Base-by-base conservation (phyloP, 2,329 filamentous ascomycete species). In the Colletotrichum noveboracense region DNA sequence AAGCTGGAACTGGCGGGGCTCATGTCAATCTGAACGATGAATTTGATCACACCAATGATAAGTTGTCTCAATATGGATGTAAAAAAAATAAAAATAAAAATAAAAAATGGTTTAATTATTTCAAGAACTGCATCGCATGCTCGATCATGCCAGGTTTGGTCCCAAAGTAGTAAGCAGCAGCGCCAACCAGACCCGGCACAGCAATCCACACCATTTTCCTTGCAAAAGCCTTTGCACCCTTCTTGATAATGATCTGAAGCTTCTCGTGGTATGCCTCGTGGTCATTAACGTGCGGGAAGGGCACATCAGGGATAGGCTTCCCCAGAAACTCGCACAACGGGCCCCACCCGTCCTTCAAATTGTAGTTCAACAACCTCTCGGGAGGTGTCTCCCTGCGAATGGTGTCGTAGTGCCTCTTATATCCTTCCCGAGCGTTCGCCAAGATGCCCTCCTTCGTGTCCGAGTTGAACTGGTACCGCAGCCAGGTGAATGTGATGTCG, bases 281-380 rank as follows among this genome's bases (percentile, higher is more conserved):
- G 12, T 70, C 60, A 67, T 79, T 77, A 4, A 73, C 58, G 26
- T 71, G 76, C 1, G 79, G 80, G 55, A 81, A 81, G 4, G 74
- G 60, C 30, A 34, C 71, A 8, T 78, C 74, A 4, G 84, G 85
- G 0, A 85, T 78, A 0, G 80, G 74, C 56, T 83, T 83, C 52
- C 82, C 82, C 0, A 85, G 78, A 70, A 86, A 85, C 52, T 80
- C 65, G 76, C 84, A 86, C 24, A 86, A 78, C 7, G 83, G 83
- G 21, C 78, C 83, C 84, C 83, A 85, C 61, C 82, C 82, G 30
- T 85, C 81, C 24, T 82, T 79, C 18, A 74, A 28, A 9, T 34
- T 66, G 66, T 76, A 77, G 32, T 76, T 71, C 24, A 78, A 26
- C 34, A 78, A 62, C 55, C 64, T 36, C 5, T 69, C 76, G 3